Evolutionary conservation across 345 rosid genomes (phyloP).

Genomic region (Hypericum androsaemum): DNA sequence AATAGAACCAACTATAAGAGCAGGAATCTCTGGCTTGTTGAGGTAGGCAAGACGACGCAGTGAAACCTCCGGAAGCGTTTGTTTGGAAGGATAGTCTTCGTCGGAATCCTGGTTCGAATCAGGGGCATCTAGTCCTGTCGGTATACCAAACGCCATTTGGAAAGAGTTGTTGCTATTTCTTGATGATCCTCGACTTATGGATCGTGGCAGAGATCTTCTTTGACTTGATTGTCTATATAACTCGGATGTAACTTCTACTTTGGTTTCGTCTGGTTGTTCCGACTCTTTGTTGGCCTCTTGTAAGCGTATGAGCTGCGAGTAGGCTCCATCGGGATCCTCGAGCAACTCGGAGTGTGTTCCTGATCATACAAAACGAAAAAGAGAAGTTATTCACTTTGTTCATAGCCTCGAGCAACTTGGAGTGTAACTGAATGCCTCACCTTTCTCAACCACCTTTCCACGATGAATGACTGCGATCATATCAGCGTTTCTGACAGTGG

Average conservation of each 20-base stretch:
- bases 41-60: neutral
- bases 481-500: slow-evolving; percentile 29
- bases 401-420: neutral
- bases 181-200: slow-evolving; percentile 19
- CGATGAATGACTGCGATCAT: slow-evolving; percentile 27
- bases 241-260: slow-evolving; percentile 9
- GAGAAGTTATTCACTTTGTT: neutral
- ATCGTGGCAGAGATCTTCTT: slow-evolving; percentile 11
- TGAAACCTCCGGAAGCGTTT: neutral
- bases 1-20: neutral
- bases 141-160: slow-evolving; percentile 1
- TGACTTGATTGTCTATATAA: slow-evolving; percentile 16
- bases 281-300: slow-evolving; percentile 41
- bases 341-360: slow-evolving; percentile 56
- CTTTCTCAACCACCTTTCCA: slow-evolving; percentile 35
- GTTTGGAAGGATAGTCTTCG: neutral
- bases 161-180: slow-evolving; percentile 14
- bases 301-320: slow-evolving; percentile 59
- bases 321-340: slow-evolving; percentile 64
- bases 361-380: slow-evolving; percentile 8
- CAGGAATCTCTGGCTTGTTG: slow-evolving; percentile 4
- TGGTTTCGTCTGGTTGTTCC: slow-evolving; percentile 12
- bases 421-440: slow-evolving; percentile 2
- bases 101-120: neutral
- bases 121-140: slow-evolving; percentile 2